Evolutionary conservation across 495 filamentous ascomycete species (phyloP), one percentile per base, ranked within the genome.

Genomic region (Penicillium alfredii): DNA sequence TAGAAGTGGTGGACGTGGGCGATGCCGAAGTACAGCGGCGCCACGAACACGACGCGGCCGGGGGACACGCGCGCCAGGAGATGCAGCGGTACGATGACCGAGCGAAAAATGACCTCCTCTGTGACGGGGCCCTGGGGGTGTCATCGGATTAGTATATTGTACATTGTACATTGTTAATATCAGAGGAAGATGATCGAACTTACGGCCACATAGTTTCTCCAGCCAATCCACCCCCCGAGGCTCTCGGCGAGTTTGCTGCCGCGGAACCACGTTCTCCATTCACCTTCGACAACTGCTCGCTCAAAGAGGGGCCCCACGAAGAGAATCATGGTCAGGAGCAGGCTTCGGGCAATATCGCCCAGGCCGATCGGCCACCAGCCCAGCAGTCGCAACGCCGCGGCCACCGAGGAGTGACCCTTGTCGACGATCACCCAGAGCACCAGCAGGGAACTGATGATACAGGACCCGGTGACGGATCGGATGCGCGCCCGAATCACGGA

Each of bases 1-100:
- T 95, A 94, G 60, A 88, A 86, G 64, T 97, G 92, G 61, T 98
- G 90, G 17, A 94, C 60, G 65, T 98, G 92, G 8, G 89, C 86
- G 32, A 98, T 83, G 36, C 93, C 92, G 57, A 98, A 98, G 61
- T 94, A 84, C 7, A 97, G 61, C 2, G 92, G 92, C 0, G 84
- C 79, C 6, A 86, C 56, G 58, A 92, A 87, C 50, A 95, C 71
- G 45, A 85, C 79, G 4, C 62, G 66, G 0, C 59, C 60, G 2
- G 78, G 59, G 3, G 74, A 63, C 5, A 73, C 58, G 19, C 71
- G 71, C n/a, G 88, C 76, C n/a, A 90, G 61, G 4, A 95, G 61
- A 54, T 94, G 81, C 3, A 94, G 69, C 4, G 89, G 84, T 33
- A 95, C 70, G 29, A 92, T 75, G 30, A 82, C 74, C 2, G 85